Evolutionary conservation across 2,329 filamentous ascomycete species (phyloP).

Genomic region (Neofusicoccum sp.): DNA sequence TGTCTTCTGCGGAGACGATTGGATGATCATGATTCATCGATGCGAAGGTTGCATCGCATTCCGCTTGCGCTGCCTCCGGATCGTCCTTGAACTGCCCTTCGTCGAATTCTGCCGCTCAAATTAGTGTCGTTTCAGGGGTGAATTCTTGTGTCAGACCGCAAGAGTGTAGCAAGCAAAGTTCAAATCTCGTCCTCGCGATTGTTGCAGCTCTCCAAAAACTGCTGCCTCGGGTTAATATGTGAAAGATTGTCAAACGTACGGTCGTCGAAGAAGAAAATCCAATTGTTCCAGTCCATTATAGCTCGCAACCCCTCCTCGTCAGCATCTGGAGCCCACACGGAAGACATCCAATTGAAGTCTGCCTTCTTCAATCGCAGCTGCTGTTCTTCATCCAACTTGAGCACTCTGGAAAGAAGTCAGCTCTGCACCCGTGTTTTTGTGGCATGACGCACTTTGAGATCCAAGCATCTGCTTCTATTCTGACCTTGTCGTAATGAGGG

Average conservation of each 20-base stretch:
- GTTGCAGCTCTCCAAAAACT: too few relatives aligned
- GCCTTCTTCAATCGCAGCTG: not conserved
- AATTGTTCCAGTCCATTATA: not conserved
- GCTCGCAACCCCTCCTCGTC: not conserved
- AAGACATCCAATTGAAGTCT: not conserved
- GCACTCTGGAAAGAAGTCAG: not conserved
- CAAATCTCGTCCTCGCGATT: too few relatives aligned
- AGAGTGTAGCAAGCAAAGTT: too few relatives aligned
- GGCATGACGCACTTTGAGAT: not conserved
- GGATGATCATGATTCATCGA: not conserved
- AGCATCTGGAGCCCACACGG: not conserved
- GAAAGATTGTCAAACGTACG: not conserved
- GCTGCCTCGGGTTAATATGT: too few relatives aligned
- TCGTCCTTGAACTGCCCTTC: not conserved
- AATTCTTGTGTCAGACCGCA: too few relatives aligned
- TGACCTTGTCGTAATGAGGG: not conserved
- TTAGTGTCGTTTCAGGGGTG: too few relatives aligned
- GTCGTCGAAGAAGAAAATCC: not conserved
- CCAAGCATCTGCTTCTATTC: not conserved
- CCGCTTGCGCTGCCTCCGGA: not conserved
- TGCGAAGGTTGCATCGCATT: not conserved
- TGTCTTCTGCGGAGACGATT: not conserved
- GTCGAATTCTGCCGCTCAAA: not conserved
- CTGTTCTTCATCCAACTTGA: not conserved
- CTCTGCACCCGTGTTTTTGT: not conserved